These are phyloP conservation scores for Suillus spraguei DNA, from an alignment of 768 basidiomycete genomes.

Conservation along the genomic window DNA sequence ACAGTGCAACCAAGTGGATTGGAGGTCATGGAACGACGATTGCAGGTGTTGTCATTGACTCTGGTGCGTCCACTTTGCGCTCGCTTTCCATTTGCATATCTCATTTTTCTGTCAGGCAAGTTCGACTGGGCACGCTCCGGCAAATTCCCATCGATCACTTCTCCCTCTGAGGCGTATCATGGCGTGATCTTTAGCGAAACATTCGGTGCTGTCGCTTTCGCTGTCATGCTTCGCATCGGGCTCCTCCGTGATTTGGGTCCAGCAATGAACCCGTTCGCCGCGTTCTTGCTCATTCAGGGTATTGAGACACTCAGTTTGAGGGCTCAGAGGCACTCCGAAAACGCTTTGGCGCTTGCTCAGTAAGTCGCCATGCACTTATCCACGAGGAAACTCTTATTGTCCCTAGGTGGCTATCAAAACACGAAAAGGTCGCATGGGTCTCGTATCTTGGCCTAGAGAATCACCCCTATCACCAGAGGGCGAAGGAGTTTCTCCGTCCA, in stretches of 20 bases:
- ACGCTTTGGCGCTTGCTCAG: conserved; percentile 54
- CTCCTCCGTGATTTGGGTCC: conserved; percentile 56
- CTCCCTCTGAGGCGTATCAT: conserved; percentile 59
- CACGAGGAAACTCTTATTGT: not conserved
- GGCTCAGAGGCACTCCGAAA: conserved; percentile 57
- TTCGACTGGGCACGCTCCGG: conserved; percentile 59
- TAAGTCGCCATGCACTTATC: conserved; percentile 18
- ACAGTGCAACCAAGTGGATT: conserved; percentile 71
- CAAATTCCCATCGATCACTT: conserved; percentile 57
- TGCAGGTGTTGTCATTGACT: conserved; percentile 63
- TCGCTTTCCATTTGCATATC: not conserved
- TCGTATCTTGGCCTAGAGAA: conserved; percentile 70
- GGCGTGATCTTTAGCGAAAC: conserved; percentile 52
- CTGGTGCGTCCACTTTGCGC: conserved; percentile 38
- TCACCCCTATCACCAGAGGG: conserved; percentile 63
- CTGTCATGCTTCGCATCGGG: conserved; percentile 53
- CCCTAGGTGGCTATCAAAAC: conserved; percentile 54
- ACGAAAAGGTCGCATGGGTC: conserved; percentile 74
- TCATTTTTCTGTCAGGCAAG: conserved; percentile 40
- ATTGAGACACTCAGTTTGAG: conserved; percentile 66
- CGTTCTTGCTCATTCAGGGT: conserved; percentile 61
- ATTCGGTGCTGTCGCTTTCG: conserved; percentile 53
- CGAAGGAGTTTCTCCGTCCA: conserved; percentile 55
- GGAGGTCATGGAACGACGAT: conserved; percentile 70
- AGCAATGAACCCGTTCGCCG: conserved; percentile 55